phyloP scores from a whole-genome alignment of 768 basidiomycete species.

The Kwoniella sp. region DNA sequence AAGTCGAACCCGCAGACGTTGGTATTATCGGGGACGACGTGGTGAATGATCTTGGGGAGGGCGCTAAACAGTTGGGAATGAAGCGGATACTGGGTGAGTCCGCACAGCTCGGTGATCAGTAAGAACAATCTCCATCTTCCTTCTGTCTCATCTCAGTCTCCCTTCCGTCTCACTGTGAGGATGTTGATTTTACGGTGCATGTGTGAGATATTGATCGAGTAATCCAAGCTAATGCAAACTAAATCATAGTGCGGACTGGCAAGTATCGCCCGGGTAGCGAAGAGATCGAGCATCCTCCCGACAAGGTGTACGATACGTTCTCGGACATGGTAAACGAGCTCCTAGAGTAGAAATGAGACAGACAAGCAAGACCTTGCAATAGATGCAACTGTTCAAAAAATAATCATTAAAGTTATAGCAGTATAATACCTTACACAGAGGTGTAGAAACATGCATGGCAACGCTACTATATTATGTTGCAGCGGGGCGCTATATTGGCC shows the following conservation, averaged over 20 bases:
- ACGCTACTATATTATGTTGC: too few species aligned
- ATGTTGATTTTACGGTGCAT: too few species aligned
- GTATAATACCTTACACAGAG: too few species aligned
- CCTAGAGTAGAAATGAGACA: not conserved
- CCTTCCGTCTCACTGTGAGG: too few species aligned
- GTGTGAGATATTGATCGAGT: too few species aligned
- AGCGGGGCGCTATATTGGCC: not conserved
- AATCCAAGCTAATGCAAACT: too few species aligned
- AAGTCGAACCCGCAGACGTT: slow-evolving; percentile 49
- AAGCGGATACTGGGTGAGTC: slow-evolving; percentile 68
- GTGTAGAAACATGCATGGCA: too few species aligned
- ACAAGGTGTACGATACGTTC: slow-evolving; percentile 64
- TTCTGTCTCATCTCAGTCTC: too few species aligned
- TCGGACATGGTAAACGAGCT: slow-evolving; percentile 63
- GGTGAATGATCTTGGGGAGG: slow-evolving; percentile 66
- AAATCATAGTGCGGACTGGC: slow-evolving; percentile 72
- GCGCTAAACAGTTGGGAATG: slow-evolving; percentile 65
- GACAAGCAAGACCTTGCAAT: not conserved
- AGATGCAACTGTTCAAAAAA: too few species aligned
- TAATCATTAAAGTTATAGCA: too few species aligned
- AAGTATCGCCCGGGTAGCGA: slow-evolving; percentile 71
- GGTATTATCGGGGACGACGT: slow-evolving; percentile 71
- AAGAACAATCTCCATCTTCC: too few species aligned
- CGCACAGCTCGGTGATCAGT: too few species aligned
- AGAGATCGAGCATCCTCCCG: slow-evolving; percentile 58